Conservation (phyloP, 768 basidiomycete species). For the Lactifluus rugatus region DNA sequence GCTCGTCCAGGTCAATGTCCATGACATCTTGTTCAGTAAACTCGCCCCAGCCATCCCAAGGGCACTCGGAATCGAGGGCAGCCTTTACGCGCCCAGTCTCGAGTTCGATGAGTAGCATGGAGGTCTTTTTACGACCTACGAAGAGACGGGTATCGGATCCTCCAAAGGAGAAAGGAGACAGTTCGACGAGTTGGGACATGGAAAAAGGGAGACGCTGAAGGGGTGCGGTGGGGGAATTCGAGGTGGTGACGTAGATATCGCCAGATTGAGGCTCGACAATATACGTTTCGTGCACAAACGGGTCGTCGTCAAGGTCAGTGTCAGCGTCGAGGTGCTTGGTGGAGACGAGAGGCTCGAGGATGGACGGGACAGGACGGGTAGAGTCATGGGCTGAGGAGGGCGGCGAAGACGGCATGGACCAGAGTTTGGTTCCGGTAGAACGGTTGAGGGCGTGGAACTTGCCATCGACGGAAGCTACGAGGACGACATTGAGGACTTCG, state of each 20-base stretch:
- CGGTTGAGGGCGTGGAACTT: constrained; percentile 91
- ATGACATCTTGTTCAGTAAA: constrained; percentile 32
- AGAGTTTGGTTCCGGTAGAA: constrained; percentile 68
- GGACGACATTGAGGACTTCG: constrained; percentile 70
- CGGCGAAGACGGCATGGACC: constrained; percentile 72
- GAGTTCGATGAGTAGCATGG: constrained; percentile 60
- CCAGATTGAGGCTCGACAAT: constrained; percentile 94
- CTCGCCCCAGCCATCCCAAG: constrained; percentile 61
- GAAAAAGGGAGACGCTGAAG: constrained; percentile 86
- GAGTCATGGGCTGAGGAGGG: constrained; percentile 23
- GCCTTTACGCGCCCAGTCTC: constrained; percentile 75
- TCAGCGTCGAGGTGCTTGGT: constrained; percentile 54
- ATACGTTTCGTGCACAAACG: constrained; percentile 60
- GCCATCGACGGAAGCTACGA: constrained; percentile 90
- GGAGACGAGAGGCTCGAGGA: constrained; percentile 64
- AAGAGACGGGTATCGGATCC: constrained; percentile 66
- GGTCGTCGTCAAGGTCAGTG: constrained; percentile 45
- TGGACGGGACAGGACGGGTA: constrained; percentile 30
- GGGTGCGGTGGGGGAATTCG: constrained; percentile 41
- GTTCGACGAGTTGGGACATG: constrained; percentile 86
- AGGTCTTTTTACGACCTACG: constrained; percentile 86
- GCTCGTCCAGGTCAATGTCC: constrained; percentile 48
- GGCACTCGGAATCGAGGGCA: constrained; percentile 65
- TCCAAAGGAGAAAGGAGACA: constrained; percentile 74
- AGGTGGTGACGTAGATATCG: constrained; percentile 79